These are phyloP conservation scores for Chenopodium album DNA, from an alignment of 148 eudicot genomes.

Conservation along the genomic window DNA sequence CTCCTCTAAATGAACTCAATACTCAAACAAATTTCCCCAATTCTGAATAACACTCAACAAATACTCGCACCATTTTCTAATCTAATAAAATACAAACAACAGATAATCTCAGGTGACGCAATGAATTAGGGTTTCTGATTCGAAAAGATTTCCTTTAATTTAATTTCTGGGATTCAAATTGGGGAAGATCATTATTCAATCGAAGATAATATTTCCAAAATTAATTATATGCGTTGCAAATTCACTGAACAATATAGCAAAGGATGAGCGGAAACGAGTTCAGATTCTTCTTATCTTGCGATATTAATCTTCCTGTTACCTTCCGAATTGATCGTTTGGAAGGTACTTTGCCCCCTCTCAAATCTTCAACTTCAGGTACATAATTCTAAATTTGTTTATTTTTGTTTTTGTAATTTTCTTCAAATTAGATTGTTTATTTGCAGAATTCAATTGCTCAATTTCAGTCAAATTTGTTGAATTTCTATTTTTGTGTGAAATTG, in stretches of 20 bases:
- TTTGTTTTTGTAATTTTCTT: background rate
- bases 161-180: background rate
- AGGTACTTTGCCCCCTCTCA: slow-evolving; percentile 47
- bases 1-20: too few species aligned
- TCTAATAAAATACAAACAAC: too few species aligned
- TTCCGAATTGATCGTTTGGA: slow-evolving; percentile 75
- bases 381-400: too few species aligned
- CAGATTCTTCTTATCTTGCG: slow-evolving; percentile 87
- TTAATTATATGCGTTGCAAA: background rate
- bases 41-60: too few species aligned
- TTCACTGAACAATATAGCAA: background rate
- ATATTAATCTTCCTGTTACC: slow-evolving; percentile 82
- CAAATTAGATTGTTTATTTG: background rate
- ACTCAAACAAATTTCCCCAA: too few species aligned
- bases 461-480: background rate
- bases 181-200: background rate
- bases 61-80: too few species aligned
- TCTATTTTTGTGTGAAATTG: background rate
- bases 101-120: background rate
- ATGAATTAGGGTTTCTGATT: background rate
- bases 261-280: slow-evolving; percentile 77
- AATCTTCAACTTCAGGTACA: slow-evolving; percentile 54
- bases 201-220: background rate
- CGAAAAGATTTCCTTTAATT: background rate
- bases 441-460: background rate